These are phyloP conservation scores for Echinochloa phyllopogon DNA, from an alignment of 176 grass and related monocot species.

Conservation along the genomic window DNA sequence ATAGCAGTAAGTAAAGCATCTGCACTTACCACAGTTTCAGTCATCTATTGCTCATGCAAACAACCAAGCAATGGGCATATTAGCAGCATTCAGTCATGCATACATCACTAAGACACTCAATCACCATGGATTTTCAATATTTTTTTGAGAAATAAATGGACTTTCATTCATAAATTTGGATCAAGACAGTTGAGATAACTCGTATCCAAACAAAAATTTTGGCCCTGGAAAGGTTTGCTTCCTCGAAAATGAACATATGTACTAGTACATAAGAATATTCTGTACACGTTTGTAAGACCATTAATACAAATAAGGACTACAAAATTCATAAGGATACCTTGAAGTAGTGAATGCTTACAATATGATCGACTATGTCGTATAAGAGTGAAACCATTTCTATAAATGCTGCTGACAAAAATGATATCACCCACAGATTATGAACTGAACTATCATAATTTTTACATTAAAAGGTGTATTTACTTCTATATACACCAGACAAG, in stretches of 20 bases:
- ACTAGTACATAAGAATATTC: conserved; percentile 16
- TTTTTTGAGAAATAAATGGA: conserved; percentile 15
- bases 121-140: conserved; percentile 1
- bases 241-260: conserved; percentile 4
- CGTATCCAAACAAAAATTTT: neutral
- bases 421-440: neutral
- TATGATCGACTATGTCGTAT: conserved; percentile 39
- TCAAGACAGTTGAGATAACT: neutral
- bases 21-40: conserved; percentile 10
- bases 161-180: conserved; percentile 17
- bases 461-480: conserved; percentile 38
- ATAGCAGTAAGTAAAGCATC: conserved; percentile 11
- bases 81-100: conserved; percentile 22
- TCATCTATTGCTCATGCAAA: conserved; percentile 26
- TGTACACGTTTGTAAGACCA: conserved; percentile 16
- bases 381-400: conserved; percentile 33
- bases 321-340: neutral
- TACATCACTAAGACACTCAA: neutral
- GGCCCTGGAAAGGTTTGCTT: neutral
- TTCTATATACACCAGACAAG: conserved; percentile 40
- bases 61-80: neutral
- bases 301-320: conserved; percentile 16
- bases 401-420: conserved; percentile 30
- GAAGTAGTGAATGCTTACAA: conserved; percentile 7
- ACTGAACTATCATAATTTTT: conserved; percentile 34